Evolutionary conservation across 2,329 filamentous ascomycete species (phyloP).

Genomic region (Aspergillus chevalieri): DNA sequence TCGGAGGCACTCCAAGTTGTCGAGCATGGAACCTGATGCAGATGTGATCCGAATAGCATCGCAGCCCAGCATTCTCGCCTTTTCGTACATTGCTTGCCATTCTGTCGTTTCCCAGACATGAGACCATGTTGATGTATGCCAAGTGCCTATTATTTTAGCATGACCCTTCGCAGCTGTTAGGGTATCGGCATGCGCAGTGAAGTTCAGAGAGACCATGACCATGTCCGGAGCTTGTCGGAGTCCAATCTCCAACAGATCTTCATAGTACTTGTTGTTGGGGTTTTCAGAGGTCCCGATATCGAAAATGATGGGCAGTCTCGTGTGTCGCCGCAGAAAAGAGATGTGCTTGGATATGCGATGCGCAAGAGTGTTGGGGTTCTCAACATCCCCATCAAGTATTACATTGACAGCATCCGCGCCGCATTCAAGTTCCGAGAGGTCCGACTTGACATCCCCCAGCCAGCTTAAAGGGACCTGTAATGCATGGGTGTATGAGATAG

Average conservation of each 20-base stretch:
- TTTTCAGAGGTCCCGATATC: conserved; percentile 4
- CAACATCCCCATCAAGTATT: conserved; percentile 1
- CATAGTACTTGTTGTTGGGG: not conserved
- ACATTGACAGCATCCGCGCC: conserved; percentile 15
- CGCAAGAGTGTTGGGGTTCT: not conserved
- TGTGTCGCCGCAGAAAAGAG: conserved; percentile 10
- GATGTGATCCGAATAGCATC: conserved; percentile 12
- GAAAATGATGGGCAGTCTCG: conserved; percentile 13
- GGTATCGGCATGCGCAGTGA: no score
- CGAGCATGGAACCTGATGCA: conserved; percentile 1
- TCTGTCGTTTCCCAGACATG: no score
- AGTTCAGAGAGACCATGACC: no score
- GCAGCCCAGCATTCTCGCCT: not conserved
- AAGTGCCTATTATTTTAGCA: conserved; percentile 8
- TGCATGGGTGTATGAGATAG: conserved; percentile 13
- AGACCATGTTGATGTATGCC: conserved; percentile 1
- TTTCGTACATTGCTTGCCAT: not conserved
- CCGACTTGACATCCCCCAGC: conserved; percentile 4
- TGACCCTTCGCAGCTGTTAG: conserved; percentile 6
- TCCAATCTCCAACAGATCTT: conserved; percentile 3
- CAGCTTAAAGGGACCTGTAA: conserved; percentile 9
- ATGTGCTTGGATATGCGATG: conserved; percentile 8
- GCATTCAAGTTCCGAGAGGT: conserved; percentile 10
- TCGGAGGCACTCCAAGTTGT: conserved; percentile 9
- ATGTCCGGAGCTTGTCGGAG: conserved; percentile 12